Base-by-base conservation (phyloP, 202 grass and related monocot genomes). In the Panicum hallii region DNA sequence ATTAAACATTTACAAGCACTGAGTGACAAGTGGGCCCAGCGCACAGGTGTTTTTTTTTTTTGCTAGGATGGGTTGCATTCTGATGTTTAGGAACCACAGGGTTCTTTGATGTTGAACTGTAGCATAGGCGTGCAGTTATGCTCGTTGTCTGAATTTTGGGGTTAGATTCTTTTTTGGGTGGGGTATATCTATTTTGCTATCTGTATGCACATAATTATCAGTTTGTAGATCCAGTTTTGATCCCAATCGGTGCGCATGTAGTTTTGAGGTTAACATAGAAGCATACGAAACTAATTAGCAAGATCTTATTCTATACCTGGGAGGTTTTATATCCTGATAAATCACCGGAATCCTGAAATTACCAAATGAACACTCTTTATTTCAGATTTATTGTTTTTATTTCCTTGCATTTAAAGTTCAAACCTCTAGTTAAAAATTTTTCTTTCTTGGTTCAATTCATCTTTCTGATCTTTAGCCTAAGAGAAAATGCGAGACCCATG, bases 181-280 rank as follows among this genome's bases (percentile, higher is more conserved):
- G 14, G 6, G 1, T 28, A 30, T 62, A 17, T 46, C 46, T 19
- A 65, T 78, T 83, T 77, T 53, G 7, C 5, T 20, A 28, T 56
- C 55, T 43, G 20, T 67, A 40, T 73, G n/a, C 41, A 48, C 36
- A 83, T n/a, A 49, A 50, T 67, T 88, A 42, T 42, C n/a, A 55
- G 60, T 76, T 32, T 40, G 3, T 52, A 36, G 36, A 65, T 20
- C 38, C 72, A 57, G 44, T 77, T 36, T 77, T 67, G 3, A 50
- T 55, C 45, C 53, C 26, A 47, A 16, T 83, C 0, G 60, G 0
- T 68, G 54, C 12, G 43, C 63, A 42, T 72, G 1, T 63, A 53
- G 53, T 52, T 69, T 72, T 44, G 14, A 82, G 62, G 30, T 77
- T 44, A 40, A 34, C 42, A 15, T 46, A 61, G 13, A 69, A 82